Evolutionary conservation across 306 rosid genomes (phyloP).

Genomic region (Lathyrus oleraceus): DNA sequence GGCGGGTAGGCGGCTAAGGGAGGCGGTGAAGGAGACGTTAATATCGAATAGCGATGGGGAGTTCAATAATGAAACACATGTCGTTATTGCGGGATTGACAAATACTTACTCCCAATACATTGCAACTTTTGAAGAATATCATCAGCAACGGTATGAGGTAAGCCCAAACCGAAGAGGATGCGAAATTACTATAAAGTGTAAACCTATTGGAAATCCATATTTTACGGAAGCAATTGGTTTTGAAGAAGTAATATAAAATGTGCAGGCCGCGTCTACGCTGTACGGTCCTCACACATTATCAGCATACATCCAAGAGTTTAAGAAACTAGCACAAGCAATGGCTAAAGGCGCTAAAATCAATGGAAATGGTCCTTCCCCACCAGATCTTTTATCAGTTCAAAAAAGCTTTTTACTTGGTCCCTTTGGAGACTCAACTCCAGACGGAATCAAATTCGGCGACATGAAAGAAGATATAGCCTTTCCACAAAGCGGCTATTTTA

Average conservation of each 20-base stretch:
- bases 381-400: constrained; percentile 67
- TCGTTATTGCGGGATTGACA: constrained; percentile 81
- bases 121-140: constrained; percentile 75
- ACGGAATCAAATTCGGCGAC: constrained; percentile 61
- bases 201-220: constrained; percentile 1
- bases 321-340: constrained; percentile 72
- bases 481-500: constrained; percentile 57
- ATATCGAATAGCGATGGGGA: constrained; percentile 54
- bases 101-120: constrained; percentile 83
- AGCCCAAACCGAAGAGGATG: background rate
- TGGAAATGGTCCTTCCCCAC: constrained; percentile 54
- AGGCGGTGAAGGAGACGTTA: constrained; percentile 67
- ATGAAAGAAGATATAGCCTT: constrained; percentile 56
- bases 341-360: constrained; percentile 49
- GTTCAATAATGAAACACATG: constrained; percentile 54
- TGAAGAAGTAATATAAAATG: background rate
- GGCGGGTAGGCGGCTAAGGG: constrained; percentile 80
- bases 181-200: background rate
- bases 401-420: constrained; percentile 41
- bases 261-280: constrained; percentile 84
- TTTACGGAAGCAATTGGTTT: constrained; percentile 4
- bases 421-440: constrained; percentile 52
- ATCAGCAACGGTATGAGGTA: constrained; percentile 82
- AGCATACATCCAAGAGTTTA: constrained; percentile 81
- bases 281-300: constrained; percentile 88